Conservation (phyloP, 2,329 filamentous ascomycete genomes). For the Atkinsonella hypoxylon region DNA sequence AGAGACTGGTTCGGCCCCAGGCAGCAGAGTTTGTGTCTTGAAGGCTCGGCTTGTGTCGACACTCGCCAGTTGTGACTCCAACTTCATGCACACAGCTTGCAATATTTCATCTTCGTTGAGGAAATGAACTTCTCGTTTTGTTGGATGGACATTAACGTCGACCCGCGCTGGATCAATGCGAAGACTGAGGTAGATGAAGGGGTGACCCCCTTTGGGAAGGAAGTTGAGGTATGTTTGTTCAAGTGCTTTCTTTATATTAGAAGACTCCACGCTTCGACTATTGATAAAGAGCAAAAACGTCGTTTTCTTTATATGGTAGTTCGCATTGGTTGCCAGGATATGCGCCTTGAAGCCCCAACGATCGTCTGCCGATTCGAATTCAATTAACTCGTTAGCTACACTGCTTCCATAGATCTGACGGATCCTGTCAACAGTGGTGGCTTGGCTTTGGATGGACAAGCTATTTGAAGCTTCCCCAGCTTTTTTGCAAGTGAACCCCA, state of each 20-base stretch:
- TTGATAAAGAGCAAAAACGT: slow-evolving; percentile 90
- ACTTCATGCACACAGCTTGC: slow-evolving; percentile 68
- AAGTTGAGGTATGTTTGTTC: slow-evolving; percentile 85
- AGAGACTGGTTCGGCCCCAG: slow-evolving; percentile 38
- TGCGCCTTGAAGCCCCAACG: slow-evolving; percentile 76
- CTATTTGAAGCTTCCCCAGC: slow-evolving; percentile 77
- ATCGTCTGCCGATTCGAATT: slow-evolving; percentile 58
- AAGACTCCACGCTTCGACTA: slow-evolving; percentile 84
- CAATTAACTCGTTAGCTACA: slow-evolving; percentile 79
- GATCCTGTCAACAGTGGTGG: slow-evolving; percentile 69
- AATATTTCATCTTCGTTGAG: slow-evolving; percentile 96
- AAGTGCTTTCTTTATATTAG: slow-evolving; percentile 73
- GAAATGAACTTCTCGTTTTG: slow-evolving; percentile 93
- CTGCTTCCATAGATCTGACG: slow-evolving; percentile 76
- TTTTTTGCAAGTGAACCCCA: slow-evolving; percentile 95
- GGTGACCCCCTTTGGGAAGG: slow-evolving; percentile 85
- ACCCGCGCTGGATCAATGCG: slow-evolving; percentile 87
- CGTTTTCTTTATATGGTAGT: slow-evolving; percentile 87
- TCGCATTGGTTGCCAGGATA: slow-evolving; percentile 81
- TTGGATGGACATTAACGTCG: slow-evolving; percentile 96
- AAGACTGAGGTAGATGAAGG: slow-evolving; percentile 83
- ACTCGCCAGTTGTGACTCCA: slow-evolving; percentile 65
- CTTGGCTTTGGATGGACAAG: slow-evolving; percentile 64
- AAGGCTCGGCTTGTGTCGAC: slow-evolving; percentile 94
- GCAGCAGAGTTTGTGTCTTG: slow-evolving; percentile 81